Conservation (phyloP, 306 rosid species). For the Cicer pinnatifidum region DNA sequence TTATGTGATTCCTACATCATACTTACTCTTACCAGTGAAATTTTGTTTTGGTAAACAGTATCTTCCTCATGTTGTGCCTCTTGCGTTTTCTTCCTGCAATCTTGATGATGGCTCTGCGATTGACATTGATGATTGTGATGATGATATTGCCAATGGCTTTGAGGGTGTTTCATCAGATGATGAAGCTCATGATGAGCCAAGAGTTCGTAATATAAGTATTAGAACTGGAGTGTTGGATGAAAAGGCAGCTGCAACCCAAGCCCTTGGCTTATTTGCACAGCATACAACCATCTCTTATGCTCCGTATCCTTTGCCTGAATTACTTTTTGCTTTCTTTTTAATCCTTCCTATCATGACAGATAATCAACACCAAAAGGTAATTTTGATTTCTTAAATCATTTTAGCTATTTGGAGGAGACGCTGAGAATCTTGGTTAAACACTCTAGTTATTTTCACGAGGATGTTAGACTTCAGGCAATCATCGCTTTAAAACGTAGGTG, state of each 20-base stretch:
- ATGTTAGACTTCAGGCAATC: slow-evolving; percentile 97
- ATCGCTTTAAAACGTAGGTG: slow-evolving; percentile 80
- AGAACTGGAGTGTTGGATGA: slow-evolving; percentile 99
- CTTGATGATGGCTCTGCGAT: slow-evolving; percentile 99
- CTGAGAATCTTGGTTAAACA: slow-evolving; percentile 79
- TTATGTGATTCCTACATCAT: slow-evolving; percentile 33
- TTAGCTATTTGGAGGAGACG: slow-evolving; percentile 92
- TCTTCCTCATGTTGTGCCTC: slow-evolving; percentile 95
- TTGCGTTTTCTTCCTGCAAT: slow-evolving; percentile 92
- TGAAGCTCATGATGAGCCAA: slow-evolving; percentile 95
- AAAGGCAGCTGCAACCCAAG: slow-evolving; percentile 99
- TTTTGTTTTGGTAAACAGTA: slow-evolving; percentile 65
- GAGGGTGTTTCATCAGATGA: slow-evolving; percentile 99
- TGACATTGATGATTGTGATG: slow-evolving; percentile 84
- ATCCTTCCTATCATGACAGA: slow-evolving; percentile 8
- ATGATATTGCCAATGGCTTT: slow-evolving; percentile 81
- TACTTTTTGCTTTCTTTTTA: background rate
- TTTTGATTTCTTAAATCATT: slow-evolving; percentile 55
- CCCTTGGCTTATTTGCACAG: slow-evolving; percentile 92
- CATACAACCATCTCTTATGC: slow-evolving; percentile 83
- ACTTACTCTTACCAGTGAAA: slow-evolving; percentile 44
- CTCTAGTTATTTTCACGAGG: slow-evolving; percentile 90
- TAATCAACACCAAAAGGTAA: slow-evolving; percentile 12
- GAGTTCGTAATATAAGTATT: slow-evolving; percentile 90
- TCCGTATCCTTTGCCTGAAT: slow-evolving; percentile 72